These are phyloP conservation scores for Turritis glabra DNA, from an alignment of 345 rosid genomes.

Conservation along the genomic window DNA sequence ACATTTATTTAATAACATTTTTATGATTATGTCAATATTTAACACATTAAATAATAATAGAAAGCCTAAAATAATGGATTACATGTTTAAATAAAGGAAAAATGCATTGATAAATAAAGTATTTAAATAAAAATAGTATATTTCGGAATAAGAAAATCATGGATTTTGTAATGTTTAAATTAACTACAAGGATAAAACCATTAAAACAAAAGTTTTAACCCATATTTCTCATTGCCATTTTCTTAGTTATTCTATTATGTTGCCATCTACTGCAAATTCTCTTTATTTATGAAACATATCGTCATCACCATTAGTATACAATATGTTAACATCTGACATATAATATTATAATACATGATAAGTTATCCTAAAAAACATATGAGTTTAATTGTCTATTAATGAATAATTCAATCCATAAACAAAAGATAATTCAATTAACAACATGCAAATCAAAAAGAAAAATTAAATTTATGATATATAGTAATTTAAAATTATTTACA, in stretches of 20 bases:
- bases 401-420: neutral
- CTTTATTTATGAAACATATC: neutral
- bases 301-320: neutral
- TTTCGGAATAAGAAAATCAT: no score
- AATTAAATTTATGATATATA: neutral
- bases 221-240: no score
- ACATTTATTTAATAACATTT: no score
- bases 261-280: neutral
- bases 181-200: neutral
- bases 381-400: neutral
- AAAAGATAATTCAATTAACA: neutral
- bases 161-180: neutral
- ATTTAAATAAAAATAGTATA: neutral
- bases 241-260: neutral
- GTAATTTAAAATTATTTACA: neutral
- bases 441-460: neutral
- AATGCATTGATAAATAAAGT: neutral
- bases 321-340: neutral
- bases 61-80: neutral
- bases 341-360: neutral
- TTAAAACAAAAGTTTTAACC: neutral
- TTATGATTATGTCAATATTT: neutral
- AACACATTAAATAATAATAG: neutral
- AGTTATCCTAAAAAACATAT: neutral
- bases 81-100: neutral